These are phyloP conservation scores for Debaryomyces maramus DNA, from an alignment of 805 yeast genomes.

Conservation along the genomic window DNA sequence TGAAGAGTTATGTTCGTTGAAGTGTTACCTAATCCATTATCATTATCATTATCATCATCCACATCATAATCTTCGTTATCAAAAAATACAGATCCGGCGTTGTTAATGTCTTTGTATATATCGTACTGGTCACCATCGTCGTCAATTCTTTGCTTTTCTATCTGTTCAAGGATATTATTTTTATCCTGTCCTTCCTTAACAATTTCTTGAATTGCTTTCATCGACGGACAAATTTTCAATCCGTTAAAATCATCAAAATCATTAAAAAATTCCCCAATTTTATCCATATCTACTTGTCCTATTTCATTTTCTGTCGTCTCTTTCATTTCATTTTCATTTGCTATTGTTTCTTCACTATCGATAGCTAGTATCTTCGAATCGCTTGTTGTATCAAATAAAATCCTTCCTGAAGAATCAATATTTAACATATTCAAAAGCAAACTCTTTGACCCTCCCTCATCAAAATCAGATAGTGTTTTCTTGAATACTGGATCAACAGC, in stretches of 20 bases:
- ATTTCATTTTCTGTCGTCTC: constrained; percentile 12
- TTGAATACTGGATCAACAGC: constrained; percentile 74
- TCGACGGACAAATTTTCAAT: constrained; percentile 66
- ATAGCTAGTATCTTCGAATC: constrained; percentile 20
- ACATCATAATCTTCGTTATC: not conserved
- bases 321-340: constrained; percentile 7
- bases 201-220: constrained; percentile 57
- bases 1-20: constrained; percentile 7
- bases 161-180: constrained; percentile 15
- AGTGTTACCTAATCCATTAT: constrained; percentile 1
- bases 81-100: constrained; percentile 5
- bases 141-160: constrained; percentile 1
- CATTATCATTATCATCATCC: constrained; percentile 1
- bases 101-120: constrained; percentile 13
- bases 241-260: constrained; percentile 19
- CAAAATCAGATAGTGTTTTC: constrained; percentile 73
- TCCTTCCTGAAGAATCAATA: constrained; percentile 52
- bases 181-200: constrained; percentile 42
- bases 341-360: constrained; percentile 12
- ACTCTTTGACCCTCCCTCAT: constrained; percentile 81
- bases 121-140: constrained; percentile 15
- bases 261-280: constrained; percentile 21
- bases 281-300: constrained; percentile 13
- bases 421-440: constrained; percentile 61
- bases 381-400: constrained; percentile 64